A percentile compares a stretch with the other conserved stretches of the same genome.
Conservation (phyloP, 2,329 filamentous ascomycete species). For the Colletotrichum cereale region DNA sequence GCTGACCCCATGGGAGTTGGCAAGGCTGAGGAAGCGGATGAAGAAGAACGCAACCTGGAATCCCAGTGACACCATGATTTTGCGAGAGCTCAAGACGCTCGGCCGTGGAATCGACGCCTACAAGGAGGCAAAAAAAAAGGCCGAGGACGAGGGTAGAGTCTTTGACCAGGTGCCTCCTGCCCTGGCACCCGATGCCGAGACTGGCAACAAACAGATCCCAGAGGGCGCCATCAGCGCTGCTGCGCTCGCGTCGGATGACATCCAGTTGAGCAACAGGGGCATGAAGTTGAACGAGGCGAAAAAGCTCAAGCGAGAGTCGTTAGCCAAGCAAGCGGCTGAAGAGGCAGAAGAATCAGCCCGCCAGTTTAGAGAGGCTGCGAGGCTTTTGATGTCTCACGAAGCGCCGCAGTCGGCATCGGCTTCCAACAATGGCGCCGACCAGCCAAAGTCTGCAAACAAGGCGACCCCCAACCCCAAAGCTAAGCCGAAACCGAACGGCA, state of each 20-base stretch:
- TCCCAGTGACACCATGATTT: constrained; percentile 88
- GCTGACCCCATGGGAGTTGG: constrained; percentile 74
- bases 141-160: constrained; percentile 72
- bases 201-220: constrained; percentile 65
- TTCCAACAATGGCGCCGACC: constrained; percentile 47
- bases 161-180: constrained; percentile 64
- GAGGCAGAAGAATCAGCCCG: constrained; percentile 70
- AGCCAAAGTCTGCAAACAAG: constrained; percentile 46
- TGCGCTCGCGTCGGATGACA: constrained; percentile 69
- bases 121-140: constrained; percentile 71
- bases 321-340: constrained; percentile 71
- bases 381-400: constrained; percentile 56
- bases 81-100: constrained; percentile 78
- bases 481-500: constrained; percentile 48
- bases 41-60: constrained; percentile 92
- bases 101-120: constrained; percentile 76
- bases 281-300: constrained; percentile 86
- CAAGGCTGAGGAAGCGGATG: constrained; percentile 83
- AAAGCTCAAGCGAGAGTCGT: constrained; percentile 76
- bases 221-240: constrained; percentile 72
- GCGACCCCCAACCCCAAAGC: constrained; percentile 45
- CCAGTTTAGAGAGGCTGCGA: constrained; percentile 63
- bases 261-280: constrained; percentile 76
- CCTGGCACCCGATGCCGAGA: constrained; percentile 61
- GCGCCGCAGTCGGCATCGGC: constrained; percentile 40